Evolutionary conservation across 257 asterid species (phyloP), one percentile per base, ranked within the genome.

Genomic region (Galeopsis tetrahit): DNA sequence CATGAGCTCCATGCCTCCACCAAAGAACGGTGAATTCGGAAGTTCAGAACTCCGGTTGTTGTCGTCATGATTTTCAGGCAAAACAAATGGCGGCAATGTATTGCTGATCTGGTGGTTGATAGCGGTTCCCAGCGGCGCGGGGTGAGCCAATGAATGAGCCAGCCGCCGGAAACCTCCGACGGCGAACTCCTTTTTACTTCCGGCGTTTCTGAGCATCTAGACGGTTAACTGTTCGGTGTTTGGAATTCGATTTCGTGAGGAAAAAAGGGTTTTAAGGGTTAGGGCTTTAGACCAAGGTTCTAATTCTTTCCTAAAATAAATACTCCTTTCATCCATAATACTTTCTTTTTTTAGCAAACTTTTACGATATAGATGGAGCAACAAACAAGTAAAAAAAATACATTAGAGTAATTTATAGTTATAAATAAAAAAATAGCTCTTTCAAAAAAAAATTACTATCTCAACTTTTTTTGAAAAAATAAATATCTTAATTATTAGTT

Each of bases 1-100:
- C 97, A 89, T 91, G 43, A 91, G 92, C 75, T 91, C 96, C 88
- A 91, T 83, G 31, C 81, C 81, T 6, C 89, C 96, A 33, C 65
- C 70, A 15, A 71, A 53, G 35, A 78, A 82, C 4, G 86, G 80
- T 62, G 72, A 80, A 66, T 76, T 63, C 10, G 80, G 81, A 3
- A 75, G 75, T 46, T 60, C 77, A 39, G 67, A 67, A 15, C 81
- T 80, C 31, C 58, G 33, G 31, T 15, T 31, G 39, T 68, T 71
- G n/a, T 78, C 73, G 39, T 77, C 73, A 13, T 84, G 76, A 44
- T 79, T 21, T 76, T 89, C 96, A 46, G 94, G 95, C 28, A 81
- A 84, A 77, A 79, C 82, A 81, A 81, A 42, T 52, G 78, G 80
- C 78, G 91, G 89, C 35, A 84, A 46, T 61, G 83, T 21, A 44